Percentiles rank a stretch among this genome's conserved stretches.
phyloP scores from a whole-genome alignment of 176 grass and related monocot species.

The Poa pratensis region DNA sequence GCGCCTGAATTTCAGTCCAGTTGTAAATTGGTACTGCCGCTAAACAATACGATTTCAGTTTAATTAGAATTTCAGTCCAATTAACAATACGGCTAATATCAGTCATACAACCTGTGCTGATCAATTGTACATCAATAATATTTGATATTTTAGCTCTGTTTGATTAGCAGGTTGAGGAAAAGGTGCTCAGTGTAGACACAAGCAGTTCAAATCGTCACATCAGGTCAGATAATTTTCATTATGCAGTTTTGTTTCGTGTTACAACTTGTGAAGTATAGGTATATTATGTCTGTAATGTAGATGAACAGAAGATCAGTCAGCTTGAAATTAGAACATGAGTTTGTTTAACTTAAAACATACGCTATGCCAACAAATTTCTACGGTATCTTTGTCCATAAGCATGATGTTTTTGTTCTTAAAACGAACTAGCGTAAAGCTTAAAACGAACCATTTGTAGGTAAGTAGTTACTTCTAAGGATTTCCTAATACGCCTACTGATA shows the following conservation, averaged over 20 bases:
- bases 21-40: background rate
- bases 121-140: background rate
- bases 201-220: background rate
- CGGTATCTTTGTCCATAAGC: background rate
- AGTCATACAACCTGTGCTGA: background rate
- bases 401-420: background rate
- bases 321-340: background rate
- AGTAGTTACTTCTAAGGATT: background rate
- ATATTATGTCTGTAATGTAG: background rate
- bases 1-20: background rate
- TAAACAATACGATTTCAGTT: background rate
- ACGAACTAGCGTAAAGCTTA: background rate
- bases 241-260: background rate
- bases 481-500: background rate
- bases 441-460: background rate
- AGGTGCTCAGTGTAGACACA: background rate
- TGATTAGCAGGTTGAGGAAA: background rate
- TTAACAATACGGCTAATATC: background rate
- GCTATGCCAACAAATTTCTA: background rate
- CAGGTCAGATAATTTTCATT: conserved; percentile 19
- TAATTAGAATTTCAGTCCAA: too few species aligned
- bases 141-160: background rate
- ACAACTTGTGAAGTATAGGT: background rate
- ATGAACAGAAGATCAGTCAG: background rate
- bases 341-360: background rate